Evolutionary conservation across 306 rosid genomes (phyloP), one percentile per base, ranked within the genome.

Genomic region (Malus orientalis): DNA sequence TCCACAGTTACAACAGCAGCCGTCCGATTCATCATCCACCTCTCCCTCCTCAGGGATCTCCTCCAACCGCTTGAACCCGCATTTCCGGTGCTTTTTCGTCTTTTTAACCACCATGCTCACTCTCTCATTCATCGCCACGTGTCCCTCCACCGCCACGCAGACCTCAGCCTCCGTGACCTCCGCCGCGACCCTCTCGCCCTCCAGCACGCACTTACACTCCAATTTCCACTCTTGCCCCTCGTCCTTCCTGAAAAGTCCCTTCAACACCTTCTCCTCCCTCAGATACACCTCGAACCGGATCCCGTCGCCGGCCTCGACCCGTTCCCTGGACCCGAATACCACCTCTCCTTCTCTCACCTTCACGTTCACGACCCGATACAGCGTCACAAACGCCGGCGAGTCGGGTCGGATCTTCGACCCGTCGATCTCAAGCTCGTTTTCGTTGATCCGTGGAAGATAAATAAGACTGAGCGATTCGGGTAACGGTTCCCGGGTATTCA

Each of bases 1-100:
- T 1, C 71, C 81, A 14, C 74, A 64, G 0, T 65, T 57, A 25
- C 83, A 82, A 36, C 44, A 67, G 22, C 80, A 44, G 13, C 71
- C 85, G 25, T 67, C 87, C 44, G 74, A 79, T 32, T 67, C 84
- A 11, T 62, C 67, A 16, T 27, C 82, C 20, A 57, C 76, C 74
- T 80, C 84, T 54, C 75, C 66, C 30, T 71, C 84, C 79, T 86
- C 90, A 1, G 88, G 92, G 58, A 88, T 88, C 76, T 82, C 87
- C 68, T 79, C 87, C 76, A 86, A 44, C 70, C 45, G 70, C 45
- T 64, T 14, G 36, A 82, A 70, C 27, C 85, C 76, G 58, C 75
- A 81, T 5, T 27, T 70, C 58, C 83, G 45, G 53, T 62, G 11
- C 45, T 18, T 18, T 57, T 69, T 69, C 69, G 69, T 59, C 70